Percentiles rank a stretch among this genome's conserved stretches.
These are phyloP conservation scores for Thamnidium elegans DNA, from an alignment of 192 early-diverging fungal species.

Conservation along the genomic window DNA sequence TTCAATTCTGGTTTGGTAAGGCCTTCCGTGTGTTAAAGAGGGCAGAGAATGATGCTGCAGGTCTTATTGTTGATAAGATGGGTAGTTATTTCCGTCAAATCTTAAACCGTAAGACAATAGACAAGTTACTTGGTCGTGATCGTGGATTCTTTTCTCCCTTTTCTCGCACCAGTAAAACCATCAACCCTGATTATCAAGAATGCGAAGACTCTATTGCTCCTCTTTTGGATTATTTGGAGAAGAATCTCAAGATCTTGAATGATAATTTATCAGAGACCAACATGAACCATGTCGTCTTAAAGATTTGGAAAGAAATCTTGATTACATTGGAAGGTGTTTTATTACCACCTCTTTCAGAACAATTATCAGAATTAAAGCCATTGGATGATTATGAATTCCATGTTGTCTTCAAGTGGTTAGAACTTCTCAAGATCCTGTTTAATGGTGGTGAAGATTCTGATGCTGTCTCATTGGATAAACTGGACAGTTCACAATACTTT, in stretches of 20 bases:
- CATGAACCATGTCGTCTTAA: slow-evolving; percentile 61
- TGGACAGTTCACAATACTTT: slow-evolving; percentile 64
- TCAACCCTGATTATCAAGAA: slow-evolving; percentile 42
- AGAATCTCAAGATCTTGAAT: slow-evolving; percentile 63
- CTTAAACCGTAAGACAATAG: slow-evolving; percentile 58
- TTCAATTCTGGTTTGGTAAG: slow-evolving; percentile 81
- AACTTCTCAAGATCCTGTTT: slow-evolving; percentile 70
- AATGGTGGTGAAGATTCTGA: slow-evolving; percentile 70
- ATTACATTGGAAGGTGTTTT: slow-evolving; percentile 64
- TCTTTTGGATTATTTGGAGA: slow-evolving; percentile 74
- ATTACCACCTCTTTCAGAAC: slow-evolving; percentile 66
- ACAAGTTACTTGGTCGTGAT: slow-evolving; percentile 47
- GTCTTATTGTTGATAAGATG: slow-evolving; percentile 70
- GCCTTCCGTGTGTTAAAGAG: slow-evolving; percentile 71
- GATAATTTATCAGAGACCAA: slow-evolving; percentile 63
- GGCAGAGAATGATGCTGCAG: slow-evolving; percentile 64
- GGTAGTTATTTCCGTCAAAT: slow-evolving; percentile 59
- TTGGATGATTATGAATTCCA: slow-evolving; percentile 62
- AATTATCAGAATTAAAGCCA: slow-evolving; percentile 54
- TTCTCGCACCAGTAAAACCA: slow-evolving; percentile 28
- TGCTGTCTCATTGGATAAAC: slow-evolving; percentile 55
- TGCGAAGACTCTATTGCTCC: slow-evolving; percentile 68
- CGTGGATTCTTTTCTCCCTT: slow-evolving; percentile 44
- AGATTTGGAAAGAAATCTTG: slow-evolving; percentile 73
- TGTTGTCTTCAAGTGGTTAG: slow-evolving; percentile 68